A percentile compares a stretch with the other conserved stretches of the same genome.
Conservation (phyloP, 192 early-diverging fungal species). For the Phlyctochytrium planicorne region DNA sequence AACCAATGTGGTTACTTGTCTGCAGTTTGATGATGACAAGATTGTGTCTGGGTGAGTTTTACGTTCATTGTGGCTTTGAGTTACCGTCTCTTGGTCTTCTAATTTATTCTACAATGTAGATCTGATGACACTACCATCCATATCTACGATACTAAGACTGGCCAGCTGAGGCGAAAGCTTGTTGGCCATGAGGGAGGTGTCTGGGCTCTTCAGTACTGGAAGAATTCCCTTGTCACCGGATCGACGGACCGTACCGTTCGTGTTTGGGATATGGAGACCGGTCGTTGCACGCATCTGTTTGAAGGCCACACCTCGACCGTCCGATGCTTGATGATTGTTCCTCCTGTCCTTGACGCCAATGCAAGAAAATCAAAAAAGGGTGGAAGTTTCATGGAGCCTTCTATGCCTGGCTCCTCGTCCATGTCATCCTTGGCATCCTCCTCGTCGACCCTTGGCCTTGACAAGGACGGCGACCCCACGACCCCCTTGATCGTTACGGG, state of each 20-base stretch:
- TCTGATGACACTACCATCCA: slow-evolving; percentile 91
- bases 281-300: slow-evolving; percentile 90
- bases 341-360: slow-evolving; percentile 33
- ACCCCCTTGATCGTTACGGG: slow-evolving; percentile 87
- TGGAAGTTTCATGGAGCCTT: slow-evolving; percentile 8
- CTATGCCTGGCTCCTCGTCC: neutral
- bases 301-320: slow-evolving; percentile 94
- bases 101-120: slow-evolving; percentile 9
- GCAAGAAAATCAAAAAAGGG: neutral
- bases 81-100: neutral
- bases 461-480: slow-evolving; percentile 12
- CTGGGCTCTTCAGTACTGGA: slow-evolving; percentile 93
- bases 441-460: neutral
- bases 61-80: slow-evolving; percentile 23
- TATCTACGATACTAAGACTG: slow-evolving; percentile 86
- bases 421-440: neutral
- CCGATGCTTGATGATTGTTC: slow-evolving; percentile 85
- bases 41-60: slow-evolving; percentile 82
- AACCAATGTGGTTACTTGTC: slow-evolving; percentile 86
- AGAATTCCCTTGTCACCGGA: slow-evolving; percentile 87
- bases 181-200: slow-evolving; percentile 90
- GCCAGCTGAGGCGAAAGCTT: slow-evolving; percentile 68
- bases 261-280: slow-evolving; percentile 93
- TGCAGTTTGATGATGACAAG: slow-evolving; percentile 96
- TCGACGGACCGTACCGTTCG: slow-evolving; percentile 94